A percentile compares a stretch with the other conserved stretches of the same genome.
Evolutionary conservation across 306 rosid species (phyloP).

Genomic region (Inga leiocalycina): DNA sequence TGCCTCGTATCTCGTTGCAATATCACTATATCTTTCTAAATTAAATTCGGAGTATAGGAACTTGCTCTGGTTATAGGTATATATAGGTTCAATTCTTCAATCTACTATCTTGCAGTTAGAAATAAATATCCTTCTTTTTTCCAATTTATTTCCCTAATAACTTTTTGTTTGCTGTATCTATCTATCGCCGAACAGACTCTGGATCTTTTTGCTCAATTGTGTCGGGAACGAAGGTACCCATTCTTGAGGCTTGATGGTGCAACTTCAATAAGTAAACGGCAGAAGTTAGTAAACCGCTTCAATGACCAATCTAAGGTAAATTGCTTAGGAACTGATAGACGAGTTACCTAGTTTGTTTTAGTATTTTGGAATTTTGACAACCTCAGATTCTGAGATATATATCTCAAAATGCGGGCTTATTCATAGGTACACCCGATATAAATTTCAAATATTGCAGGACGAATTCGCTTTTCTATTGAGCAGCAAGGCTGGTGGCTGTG

Average conservation of each 20-base stretch:
- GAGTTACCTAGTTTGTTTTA: neutral
- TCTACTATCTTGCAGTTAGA: slow-evolving; percentile 10
- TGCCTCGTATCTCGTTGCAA: neutral
- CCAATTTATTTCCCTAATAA: slow-evolving; percentile 1
- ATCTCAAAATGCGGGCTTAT: neutral
- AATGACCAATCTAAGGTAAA: slow-evolving; percentile 78
- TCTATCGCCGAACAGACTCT: slow-evolving; percentile 65
- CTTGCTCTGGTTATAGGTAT: neutral
- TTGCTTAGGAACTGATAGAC: slow-evolving; percentile 16
- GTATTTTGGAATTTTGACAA: no score
- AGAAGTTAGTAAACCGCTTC: slow-evolving; percentile 85
- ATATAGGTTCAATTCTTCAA: neutral
- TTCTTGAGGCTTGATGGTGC: slow-evolving; percentile 90
- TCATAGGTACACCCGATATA: neutral
- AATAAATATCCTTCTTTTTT: slow-evolving; percentile 10
- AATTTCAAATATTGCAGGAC: slow-evolving; percentile 58
- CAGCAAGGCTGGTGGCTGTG: slow-evolving; percentile 99
- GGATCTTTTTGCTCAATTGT: slow-evolving; percentile 90
- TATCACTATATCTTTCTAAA: neutral
- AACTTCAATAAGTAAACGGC: slow-evolving; percentile 93
- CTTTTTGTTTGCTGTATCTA: slow-evolving; percentile 32
- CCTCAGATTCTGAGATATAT: neutral
- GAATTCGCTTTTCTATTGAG: slow-evolving; percentile 92
- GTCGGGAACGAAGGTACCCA: slow-evolving; percentile 94
- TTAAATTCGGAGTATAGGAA: neutral